These are phyloP conservation scores for Ampelomyces quisqualis DNA, from an alignment of 2,329 filamentous ascomycete species.

Conservation along the genomic window DNA sequence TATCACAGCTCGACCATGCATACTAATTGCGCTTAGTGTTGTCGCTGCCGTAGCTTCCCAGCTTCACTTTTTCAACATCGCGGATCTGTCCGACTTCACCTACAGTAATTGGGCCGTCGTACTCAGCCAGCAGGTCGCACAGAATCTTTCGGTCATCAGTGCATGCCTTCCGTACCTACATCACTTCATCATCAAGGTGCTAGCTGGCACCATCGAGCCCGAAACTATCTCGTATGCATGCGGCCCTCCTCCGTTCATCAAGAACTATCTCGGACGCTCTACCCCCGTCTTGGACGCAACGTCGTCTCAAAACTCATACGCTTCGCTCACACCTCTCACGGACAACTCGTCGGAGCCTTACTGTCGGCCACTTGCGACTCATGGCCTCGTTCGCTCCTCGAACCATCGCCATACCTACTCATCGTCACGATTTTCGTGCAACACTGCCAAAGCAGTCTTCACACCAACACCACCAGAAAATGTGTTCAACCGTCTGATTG, in stretches of 20 bases:
- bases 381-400: conserved; percentile 27
- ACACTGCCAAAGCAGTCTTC: conserved; percentile 17
- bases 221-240: conserved; percentile 12
- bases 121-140: conserved; percentile 30
- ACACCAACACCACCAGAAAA: conserved; percentile 16
- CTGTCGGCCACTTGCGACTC: conserved; percentile 31
- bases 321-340: background rate
- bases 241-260: background rate
- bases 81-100: conserved; percentile 11
- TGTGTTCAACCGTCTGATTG: conserved; percentile 29
- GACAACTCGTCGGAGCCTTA: conserved; percentile 15
- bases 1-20: too few relatives aligned
- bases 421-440: conserved; percentile 20
- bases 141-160: conserved; percentile 33
- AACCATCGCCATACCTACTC: conserved; percentile 21
- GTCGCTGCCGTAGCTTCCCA: conserved; percentile 23
- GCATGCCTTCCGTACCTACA: conserved; percentile 31
- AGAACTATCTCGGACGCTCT: conserved; percentile 7
- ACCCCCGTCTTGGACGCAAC: conserved; percentile 7
- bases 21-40: conserved; percentile 19
- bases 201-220: conserved; percentile 16
- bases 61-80: conserved; percentile 26
- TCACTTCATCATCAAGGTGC: conserved; percentile 26
- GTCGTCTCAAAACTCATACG: conserved; percentile 8
- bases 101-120: conserved; percentile 21